A percentile compares a stretch with the other conserved stretches of the same genome.
Evolutionary conservation across 495 filamentous ascomycete genomes (phyloP).

Genomic region (Aspergillus asperescens): DNA sequence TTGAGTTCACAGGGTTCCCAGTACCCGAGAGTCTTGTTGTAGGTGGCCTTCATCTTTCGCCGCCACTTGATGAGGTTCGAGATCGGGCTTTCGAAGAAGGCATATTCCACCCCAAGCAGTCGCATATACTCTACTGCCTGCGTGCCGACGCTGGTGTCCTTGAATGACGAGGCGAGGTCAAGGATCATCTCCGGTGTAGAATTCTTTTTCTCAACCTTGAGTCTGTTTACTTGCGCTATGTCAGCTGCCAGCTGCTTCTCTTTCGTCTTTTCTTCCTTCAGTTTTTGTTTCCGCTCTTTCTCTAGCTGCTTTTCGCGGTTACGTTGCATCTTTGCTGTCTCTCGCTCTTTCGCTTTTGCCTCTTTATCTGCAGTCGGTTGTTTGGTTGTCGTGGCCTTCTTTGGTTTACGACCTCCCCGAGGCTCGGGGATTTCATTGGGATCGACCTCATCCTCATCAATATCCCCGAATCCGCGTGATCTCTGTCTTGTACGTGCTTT

Average conservation of each 20-base stretch:
- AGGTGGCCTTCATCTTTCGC: slow-evolving; percentile 59
- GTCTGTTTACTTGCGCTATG: slow-evolving; percentile 68
- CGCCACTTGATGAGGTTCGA: slow-evolving; percentile 68
- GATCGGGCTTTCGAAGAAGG: slow-evolving; percentile 45
- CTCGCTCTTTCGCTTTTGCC: slow-evolving; percentile 50
- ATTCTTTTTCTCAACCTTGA: slow-evolving; percentile 70
- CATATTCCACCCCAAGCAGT: slow-evolving; percentile 52
- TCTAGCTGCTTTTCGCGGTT: slow-evolving; percentile 41
- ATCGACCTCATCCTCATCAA: slow-evolving; percentile 14
- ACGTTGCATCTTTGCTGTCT: slow-evolving; percentile 41
- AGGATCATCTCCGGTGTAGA: slow-evolving; percentile 81
- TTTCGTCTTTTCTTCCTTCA: slow-evolving; percentile 52
- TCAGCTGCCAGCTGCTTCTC: slow-evolving; percentile 66
- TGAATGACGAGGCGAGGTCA: slow-evolving; percentile 58
- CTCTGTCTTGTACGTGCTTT: slow-evolving; percentile 4
- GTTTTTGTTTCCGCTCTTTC: slow-evolving; percentile 45
- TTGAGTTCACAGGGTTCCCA: slow-evolving; percentile 60
- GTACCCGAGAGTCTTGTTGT: slow-evolving; percentile 53
- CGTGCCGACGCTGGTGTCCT: slow-evolving; percentile 41
- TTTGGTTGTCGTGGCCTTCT: slow-evolving; percentile 24
- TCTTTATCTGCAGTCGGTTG: slow-evolving; percentile 44
- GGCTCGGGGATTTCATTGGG: slow-evolving; percentile 24
- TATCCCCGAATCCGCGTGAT: slow-evolving; percentile 1
- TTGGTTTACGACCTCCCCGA: slow-evolving; percentile 10
- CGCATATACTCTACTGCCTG: slow-evolving; percentile 51